Conservation (phyloP, 1,284 basidiomycete species). For the Ceratobasidium sp. region DNA sequence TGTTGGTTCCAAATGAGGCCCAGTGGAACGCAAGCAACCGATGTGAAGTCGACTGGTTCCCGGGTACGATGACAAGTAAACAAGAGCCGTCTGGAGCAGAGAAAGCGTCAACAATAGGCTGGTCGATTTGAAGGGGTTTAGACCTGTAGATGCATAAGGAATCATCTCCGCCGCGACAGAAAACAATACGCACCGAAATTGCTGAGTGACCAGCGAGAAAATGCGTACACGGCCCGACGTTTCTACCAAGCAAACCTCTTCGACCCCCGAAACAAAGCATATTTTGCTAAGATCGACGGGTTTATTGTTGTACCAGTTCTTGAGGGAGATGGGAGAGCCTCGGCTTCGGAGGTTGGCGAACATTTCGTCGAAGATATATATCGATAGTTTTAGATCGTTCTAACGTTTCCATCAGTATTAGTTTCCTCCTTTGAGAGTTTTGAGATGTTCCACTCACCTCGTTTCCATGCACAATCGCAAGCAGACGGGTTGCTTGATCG, state of each 20-base stretch:
- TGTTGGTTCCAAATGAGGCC: slow-evolving; percentile 59
- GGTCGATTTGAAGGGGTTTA: not conserved
- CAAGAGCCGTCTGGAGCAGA: slow-evolving; percentile 40
- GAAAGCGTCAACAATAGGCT: slow-evolving; percentile 7
- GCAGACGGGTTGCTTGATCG: slow-evolving; percentile 31
- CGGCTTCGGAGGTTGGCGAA: slow-evolving; percentile 38
- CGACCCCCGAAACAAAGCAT: slow-evolving; percentile 39
- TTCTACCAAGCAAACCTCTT: slow-evolving; percentile 44
- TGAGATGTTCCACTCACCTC: not conserved
- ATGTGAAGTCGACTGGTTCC: not conserved
- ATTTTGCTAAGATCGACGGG: slow-evolving; percentile 23
- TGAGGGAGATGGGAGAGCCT: slow-evolving; percentile 35
- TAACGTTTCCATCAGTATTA: not conserved
- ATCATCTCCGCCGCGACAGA: not conserved
- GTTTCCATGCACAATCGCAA: slow-evolving; percentile 17
- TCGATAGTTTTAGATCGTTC: slow-evolving; percentile 26
- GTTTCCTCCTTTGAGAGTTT: too few relatives aligned
- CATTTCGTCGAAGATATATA: slow-evolving; percentile 41
- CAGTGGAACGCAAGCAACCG: slow-evolving; percentile 58
- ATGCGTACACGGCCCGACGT: slow-evolving; percentile 40
- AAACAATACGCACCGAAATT: slow-evolving; percentile 41
- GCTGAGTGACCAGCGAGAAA: slow-evolving; percentile 40
- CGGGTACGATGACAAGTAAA: slow-evolving; percentile 6
- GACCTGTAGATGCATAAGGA: slow-evolving; percentile 2
- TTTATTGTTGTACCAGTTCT: slow-evolving; percentile 41